Evolutionary conservation across 805 yeast genomes (phyloP).

Genomic region (Suhomyces tanzawaensis): DNA sequence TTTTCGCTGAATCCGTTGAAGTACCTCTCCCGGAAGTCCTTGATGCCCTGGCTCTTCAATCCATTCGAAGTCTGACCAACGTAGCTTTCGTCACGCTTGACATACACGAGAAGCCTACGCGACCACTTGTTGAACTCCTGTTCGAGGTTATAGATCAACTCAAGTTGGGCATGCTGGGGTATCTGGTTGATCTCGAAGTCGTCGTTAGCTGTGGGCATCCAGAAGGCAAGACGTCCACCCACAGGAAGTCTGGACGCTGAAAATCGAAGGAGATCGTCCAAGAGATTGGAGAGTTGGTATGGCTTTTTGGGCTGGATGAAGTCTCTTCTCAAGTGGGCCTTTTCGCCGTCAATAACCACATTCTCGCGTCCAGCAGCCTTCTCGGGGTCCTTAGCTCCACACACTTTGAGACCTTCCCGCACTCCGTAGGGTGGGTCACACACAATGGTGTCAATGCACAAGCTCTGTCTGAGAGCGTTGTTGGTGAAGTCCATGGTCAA

Average conservation of each 20-base stretch:
- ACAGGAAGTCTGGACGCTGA: conserved; percentile 68
- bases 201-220: conserved; percentile 98
- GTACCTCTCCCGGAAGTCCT: conserved; percentile 69
- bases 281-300: conserved; percentile 69
- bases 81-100: conserved; percentile 52
- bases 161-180: conserved; percentile 75
- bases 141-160: conserved; percentile 68
- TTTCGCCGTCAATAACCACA: conserved; percentile 72
- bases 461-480: conserved; percentile 64
- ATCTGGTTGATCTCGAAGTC: conserved; percentile 65
- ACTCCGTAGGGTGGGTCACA: conserved; percentile 99
- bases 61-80: conserved; percentile 48
- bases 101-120: conserved; percentile 77
- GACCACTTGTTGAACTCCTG: conserved; percentile 96
- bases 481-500: conserved; percentile 94
- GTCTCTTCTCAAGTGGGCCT: conserved; percentile 73
- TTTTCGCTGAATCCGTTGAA: conserved; percentile 59
- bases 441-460: conserved; percentile 73
- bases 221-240: conserved; percentile 82
- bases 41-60: conserved; percentile 47
- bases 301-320: conserved; percentile 93
- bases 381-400: conserved; percentile 74
- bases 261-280: conserved; percentile 76
- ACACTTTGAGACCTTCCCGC: conserved; percentile 88
- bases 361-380: conserved; percentile 71